These are phyloP conservation scores for Trypanosoma avium DNA, from an alignment of 208 protist genomes.

Conservation along the genomic window DNA sequence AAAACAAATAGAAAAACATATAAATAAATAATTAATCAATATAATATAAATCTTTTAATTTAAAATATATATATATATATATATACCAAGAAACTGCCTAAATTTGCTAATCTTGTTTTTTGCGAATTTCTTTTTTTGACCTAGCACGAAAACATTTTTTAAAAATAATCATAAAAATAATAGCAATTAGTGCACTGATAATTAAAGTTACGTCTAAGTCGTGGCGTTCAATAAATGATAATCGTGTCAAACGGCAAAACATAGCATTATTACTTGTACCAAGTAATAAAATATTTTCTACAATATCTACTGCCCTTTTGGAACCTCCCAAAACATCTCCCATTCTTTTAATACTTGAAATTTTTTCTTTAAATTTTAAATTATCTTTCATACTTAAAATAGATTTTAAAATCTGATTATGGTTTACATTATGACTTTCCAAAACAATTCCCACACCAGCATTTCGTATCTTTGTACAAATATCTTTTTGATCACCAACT, in stretches of 20 bases:
- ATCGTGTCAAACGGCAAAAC: slow-evolving; percentile 8
- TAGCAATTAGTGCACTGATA: background rate
- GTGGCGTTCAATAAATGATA: slow-evolving; percentile 8
- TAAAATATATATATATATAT: background rate
- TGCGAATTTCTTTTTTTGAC: background rate
- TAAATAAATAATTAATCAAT: background rate
- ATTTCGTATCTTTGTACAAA: slow-evolving; percentile 20
- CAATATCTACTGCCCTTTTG: slow-evolving; percentile 31
- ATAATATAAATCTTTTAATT: too few relatives aligned
- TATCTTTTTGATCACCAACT: slow-evolving; percentile 4
- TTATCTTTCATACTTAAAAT: slow-evolving; percentile 16
- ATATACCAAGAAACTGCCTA: background rate
- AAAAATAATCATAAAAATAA: background rate
- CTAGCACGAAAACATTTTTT: background rate
- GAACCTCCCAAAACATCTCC: slow-evolving; percentile 44
- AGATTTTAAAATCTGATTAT: background rate
- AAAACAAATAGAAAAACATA: background rate
- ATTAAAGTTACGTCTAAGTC: slow-evolving; percentile 22
- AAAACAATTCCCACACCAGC: slow-evolving; percentile 10
- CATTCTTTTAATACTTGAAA: slow-evolving; percentile 25
- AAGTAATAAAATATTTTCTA: slow-evolving; percentile 28
- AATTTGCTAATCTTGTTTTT: slow-evolving; percentile 1
- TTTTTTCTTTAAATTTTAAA: slow-evolving; percentile 7
- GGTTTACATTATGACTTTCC: slow-evolving; percentile 15
- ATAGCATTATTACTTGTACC: slow-evolving; percentile 24